phyloP scores from a whole-genome alignment of 805 yeast species.

The Candida bentonensis region DNA sequence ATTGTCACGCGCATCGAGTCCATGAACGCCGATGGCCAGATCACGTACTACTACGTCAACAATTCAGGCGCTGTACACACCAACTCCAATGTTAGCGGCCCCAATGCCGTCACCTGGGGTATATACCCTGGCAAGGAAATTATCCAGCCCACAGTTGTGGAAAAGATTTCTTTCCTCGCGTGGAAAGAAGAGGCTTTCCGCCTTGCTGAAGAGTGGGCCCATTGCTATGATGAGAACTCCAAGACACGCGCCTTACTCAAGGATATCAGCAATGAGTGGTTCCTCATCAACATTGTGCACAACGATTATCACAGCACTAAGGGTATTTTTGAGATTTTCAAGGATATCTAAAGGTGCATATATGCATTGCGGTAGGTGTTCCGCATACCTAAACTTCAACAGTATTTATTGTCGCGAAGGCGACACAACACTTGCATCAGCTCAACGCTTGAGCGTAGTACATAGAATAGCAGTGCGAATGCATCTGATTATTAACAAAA shows the following conservation, averaged over 20 bases:
- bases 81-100: slow-evolving; percentile 60
- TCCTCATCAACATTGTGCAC: slow-evolving; percentile 78
- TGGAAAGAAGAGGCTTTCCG: slow-evolving; percentile 95
- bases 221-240: slow-evolving; percentile 18
- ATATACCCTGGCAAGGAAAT: slow-evolving; percentile 93
- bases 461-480: too few relatives aligned
- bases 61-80: slow-evolving; percentile 41
- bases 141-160: slow-evolving; percentile 91
- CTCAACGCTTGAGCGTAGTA: slow-evolving; percentile 2
- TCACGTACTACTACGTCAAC: slow-evolving; percentile 70
- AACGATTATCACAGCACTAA: slow-evolving; percentile 43
- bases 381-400: slow-evolving; percentile 1
- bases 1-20: slow-evolving; percentile 34
- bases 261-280: slow-evolving; percentile 41
- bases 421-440: slow-evolving; percentile 1
- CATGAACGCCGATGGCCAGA: slow-evolving; percentile 28
- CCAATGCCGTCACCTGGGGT: slow-evolving; percentile 98
- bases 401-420: slow-evolving; percentile 1
- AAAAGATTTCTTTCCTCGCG: slow-evolving; percentile 78
- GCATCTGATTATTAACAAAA: too few relatives aligned
- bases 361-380: neutral
- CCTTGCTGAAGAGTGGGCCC: slow-evolving; percentile 66
- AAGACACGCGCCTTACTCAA: slow-evolving; percentile 30
- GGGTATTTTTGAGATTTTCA: slow-evolving; percentile 15
- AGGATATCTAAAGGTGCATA: neutral